Evolutionary conservation across 192 early-diverging fungal genomes (phyloP), one percentile per base, ranked within the genome.

Genomic region (Dissophora globulifera): DNA sequence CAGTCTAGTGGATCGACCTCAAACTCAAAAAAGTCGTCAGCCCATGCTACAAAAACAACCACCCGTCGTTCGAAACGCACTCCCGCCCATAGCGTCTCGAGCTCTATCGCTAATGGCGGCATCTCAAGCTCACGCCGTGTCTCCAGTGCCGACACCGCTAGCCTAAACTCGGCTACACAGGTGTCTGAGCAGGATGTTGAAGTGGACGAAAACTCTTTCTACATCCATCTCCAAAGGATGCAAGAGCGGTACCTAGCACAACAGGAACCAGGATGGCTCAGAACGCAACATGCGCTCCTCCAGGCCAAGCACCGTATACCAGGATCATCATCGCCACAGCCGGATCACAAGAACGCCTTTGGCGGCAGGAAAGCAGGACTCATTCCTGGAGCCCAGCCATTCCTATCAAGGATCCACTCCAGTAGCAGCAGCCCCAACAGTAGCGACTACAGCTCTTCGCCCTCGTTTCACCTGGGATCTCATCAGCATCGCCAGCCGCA

Each of bases 161-260:
- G 62, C 32, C 71, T 66, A 38, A 75, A 75, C 33, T 75, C 71
- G 2, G 33, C 71, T 2, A 54, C 71, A 8, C 66, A 60, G 25
- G 27, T 75, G 17, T 62, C 65, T 42, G 71, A 75, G 29, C 62
- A 60, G 26, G 71, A 75, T 38, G 56, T 75, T 2, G 71, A 75
- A 23, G 48, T 75, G 1, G 71, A 75, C 40, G 71, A 75, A 35
- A 75, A 75, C 48, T 75, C 71, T 19, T 75, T 75, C 25, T 75
- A 75, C 31, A 45, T 66, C n/a, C 71, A 75, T 33, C 56, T 75
- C 16, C 71, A 75, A 64, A 64, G 47, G 62, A 75, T 75, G 71
- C 71, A 75, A 23, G 62, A 75, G 19, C 62, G 71, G 17, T 46
- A 63, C 19, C 56, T 20, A 41, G 50, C 57, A 20, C 71, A 75